Evolutionary conservation across 2,329 filamentous ascomycete genomes (phyloP).

Genomic region (Blastomyces parvus): DNA sequence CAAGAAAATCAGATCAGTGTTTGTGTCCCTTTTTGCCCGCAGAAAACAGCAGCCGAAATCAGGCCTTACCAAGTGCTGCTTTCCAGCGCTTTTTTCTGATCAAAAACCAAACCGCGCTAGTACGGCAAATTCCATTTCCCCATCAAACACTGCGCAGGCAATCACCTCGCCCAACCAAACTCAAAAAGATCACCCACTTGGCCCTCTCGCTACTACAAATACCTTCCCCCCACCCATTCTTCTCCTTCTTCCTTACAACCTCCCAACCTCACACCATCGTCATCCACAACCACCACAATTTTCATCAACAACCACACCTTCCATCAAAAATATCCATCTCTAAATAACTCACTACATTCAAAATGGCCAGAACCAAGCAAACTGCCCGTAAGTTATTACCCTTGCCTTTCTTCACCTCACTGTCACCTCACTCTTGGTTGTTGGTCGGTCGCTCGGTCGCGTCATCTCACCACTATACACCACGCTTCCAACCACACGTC

Average conservation of each 20-base stretch:
- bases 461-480: not conserved
- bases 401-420: slow-evolving; percentile 14
- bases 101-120: slow-evolving; percentile 19
- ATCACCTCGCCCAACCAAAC: slow-evolving; percentile 20
- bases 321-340: slow-evolving; percentile 24
- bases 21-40: slow-evolving; percentile 16
- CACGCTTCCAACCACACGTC: slow-evolving; percentile 5
- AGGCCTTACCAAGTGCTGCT: slow-evolving; percentile 25
- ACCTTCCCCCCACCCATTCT: slow-evolving; percentile 17
- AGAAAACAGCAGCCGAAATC: slow-evolving; percentile 24
- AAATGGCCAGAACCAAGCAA: slow-evolving; percentile 46
- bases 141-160: slow-evolving; percentile 22
- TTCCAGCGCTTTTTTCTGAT: slow-evolving; percentile 25
- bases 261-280: slow-evolving; percentile 2
- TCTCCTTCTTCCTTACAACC: slow-evolving; percentile 18
- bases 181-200: slow-evolving; percentile 13
- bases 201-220: slow-evolving; percentile 18
- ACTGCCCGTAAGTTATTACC: slow-evolving; percentile 40
- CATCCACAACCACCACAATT: slow-evolving; percentile 25
- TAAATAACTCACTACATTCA: slow-evolving; percentile 22
- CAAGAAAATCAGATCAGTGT: slow-evolving; percentile 10
- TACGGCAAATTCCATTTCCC: slow-evolving; percentile 13
- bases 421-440: slow-evolving; percentile 14
- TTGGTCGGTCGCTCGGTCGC: slow-evolving; percentile 17
- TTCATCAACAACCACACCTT: slow-evolving; percentile 18